Base-by-base conservation (phyloP, 2,329 filamentous ascomycete species). In the Juglanconis juglandina region DNA sequence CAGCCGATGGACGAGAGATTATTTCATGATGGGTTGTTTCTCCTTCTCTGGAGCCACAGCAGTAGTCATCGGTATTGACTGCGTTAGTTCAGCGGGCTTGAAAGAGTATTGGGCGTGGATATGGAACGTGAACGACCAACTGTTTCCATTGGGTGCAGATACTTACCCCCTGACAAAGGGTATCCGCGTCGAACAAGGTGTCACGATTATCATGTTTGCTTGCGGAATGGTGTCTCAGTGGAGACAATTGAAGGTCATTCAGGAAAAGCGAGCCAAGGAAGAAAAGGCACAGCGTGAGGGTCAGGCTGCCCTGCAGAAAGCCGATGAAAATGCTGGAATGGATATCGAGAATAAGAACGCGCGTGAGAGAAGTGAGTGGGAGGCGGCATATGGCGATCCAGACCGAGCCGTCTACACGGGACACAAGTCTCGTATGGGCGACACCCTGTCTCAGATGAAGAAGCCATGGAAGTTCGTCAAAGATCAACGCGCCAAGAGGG, bases 91-190 rank as follows among this genome's bases (percentile, higher is more conserved):
- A 64, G 92, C 92, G n/a, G 94, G 94, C 0, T 77, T 96, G 67
- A 97, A 96, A 73, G 94, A 98, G 72, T 97, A 97, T 67, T 98
- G 94, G 94, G 83, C 91, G 5, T 98, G 96, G 71, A 81, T 96
- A 42, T 98, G 94, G 94, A 78, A 78, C 50, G 75, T 98, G 44
- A 97, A 97, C 72, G 79, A 86, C 47, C 81, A 89, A 54, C 77
- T 92, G 0, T 98, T 98, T 68, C 93, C 93, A 0, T 76, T 92
- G 2, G 83, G 85, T 42, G 89, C 89, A 1, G 79, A 81, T 52
- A 92, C 90, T 0, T 98, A 96, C 70, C 94, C 94, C 0, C 77
- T 96, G 11, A 97, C 92, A 0, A 89, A 87, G 67, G 91, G 91
- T 2, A 95, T 97, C 59, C 86, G 87, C 44, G 93, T 95, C 13